These are phyloP conservation scores for Candida insectalens DNA, from an alignment of 805 yeast genomes.

Conservation along the genomic window DNA sequence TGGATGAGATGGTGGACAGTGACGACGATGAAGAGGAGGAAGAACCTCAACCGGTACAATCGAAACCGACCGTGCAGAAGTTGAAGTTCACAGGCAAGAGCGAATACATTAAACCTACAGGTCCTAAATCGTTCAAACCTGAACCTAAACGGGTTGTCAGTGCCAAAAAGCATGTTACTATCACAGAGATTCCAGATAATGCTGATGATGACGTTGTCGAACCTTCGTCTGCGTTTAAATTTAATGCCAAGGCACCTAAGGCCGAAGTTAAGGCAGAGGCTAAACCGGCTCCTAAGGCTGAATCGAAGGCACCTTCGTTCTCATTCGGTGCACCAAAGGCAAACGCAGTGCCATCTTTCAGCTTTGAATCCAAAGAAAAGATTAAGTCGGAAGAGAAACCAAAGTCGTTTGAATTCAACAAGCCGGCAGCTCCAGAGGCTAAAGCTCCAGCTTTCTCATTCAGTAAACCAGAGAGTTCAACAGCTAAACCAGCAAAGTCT, in stretches of 20 bases:
- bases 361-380: background rate
- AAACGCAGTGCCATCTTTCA: background rate
- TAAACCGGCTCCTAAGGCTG: background rate
- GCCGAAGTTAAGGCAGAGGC: background rate
- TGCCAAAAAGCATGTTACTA: background rate
- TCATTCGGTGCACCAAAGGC: constrained; percentile 1
- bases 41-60: background rate
- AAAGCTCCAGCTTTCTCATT: too few species aligned
- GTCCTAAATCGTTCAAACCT: too few species aligned
- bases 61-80: constrained; percentile 3
- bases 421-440: background rate
- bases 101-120: background rate
- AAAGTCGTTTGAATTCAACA: background rate
- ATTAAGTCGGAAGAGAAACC: background rate
- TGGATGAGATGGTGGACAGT: background rate
- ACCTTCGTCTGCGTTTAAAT: constrained; percentile 1
- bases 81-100: constrained; percentile 1
- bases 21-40: background rate
- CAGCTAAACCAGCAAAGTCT: too few species aligned
- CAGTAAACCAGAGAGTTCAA: too few species aligned
- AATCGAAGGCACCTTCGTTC: background rate
- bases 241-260: background rate
- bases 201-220: background rate
- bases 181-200: background rate
- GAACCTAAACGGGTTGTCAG: too few species aligned